These are phyloP conservation scores for Saccharomycopsis fermentans DNA, from an alignment of 805 yeast species.

Conservation along the genomic window DNA sequence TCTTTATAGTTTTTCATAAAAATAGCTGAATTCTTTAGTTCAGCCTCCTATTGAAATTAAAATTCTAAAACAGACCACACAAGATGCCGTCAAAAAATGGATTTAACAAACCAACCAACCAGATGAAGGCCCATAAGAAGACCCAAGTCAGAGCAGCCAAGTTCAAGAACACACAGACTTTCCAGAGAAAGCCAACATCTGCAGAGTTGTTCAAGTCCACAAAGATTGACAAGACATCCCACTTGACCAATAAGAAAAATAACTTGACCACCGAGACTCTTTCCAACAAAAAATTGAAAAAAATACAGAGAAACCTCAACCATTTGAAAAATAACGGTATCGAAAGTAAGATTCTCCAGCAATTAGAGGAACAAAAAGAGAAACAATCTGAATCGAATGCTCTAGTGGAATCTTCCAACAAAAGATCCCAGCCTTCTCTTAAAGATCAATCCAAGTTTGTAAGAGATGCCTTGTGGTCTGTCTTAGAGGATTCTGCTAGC, in stretches of 20 bases:
- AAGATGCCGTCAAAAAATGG: slow-evolving; percentile 75
- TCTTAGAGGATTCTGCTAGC: slow-evolving; percentile 48
- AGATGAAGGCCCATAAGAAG: slow-evolving; percentile 8
- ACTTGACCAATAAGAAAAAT: slow-evolving; percentile 18
- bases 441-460: slow-evolving; percentile 27
- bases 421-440: slow-evolving; percentile 19
- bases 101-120: slow-evolving; percentile 66
- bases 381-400: slow-evolving; percentile 38
- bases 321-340: slow-evolving; percentile 28
- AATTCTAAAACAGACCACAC: background rate
- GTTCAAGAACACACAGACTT: slow-evolving; percentile 8
- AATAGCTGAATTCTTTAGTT: too few relatives aligned
- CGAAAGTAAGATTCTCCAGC: slow-evolving; percentile 8
- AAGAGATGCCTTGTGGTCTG: slow-evolving; percentile 62
- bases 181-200: slow-evolving; percentile 15
- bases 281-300: slow-evolving; percentile 69
- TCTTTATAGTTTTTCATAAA: too few relatives aligned
- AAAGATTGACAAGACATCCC: slow-evolving; percentile 11
- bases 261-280: slow-evolving; percentile 45
- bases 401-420: slow-evolving; percentile 7
- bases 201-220: slow-evolving; percentile 8
- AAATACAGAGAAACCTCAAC: slow-evolving; percentile 68
- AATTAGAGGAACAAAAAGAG: slow-evolving; percentile 11
- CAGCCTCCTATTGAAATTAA: background rate
- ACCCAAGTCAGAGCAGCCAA: slow-evolving; percentile 3